Base-by-base conservation (phyloP, 1,284 basidiomycete genomes). In the Hypsizygus ulmarius region DNA sequence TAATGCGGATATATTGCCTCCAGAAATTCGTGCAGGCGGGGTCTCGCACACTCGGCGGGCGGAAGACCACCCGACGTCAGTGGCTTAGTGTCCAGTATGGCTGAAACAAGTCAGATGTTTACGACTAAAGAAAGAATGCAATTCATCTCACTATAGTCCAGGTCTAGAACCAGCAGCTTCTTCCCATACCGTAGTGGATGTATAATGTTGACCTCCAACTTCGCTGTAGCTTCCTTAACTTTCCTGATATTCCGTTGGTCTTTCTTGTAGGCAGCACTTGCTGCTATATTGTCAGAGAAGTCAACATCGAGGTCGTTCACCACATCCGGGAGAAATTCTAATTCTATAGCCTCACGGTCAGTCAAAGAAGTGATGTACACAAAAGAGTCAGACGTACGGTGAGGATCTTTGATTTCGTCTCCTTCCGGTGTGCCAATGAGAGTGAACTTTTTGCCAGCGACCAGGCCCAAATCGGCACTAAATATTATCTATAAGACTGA, bases 381-480 rank as follows among this genome's bases (percentile, higher is more conserved):
- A 35, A 38, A 10, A 33, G 45, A 7, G 51, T 44, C 18, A 18
- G 28, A 63, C 71, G 45, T 32, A 74, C 73, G 62, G 12, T 78
- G 77, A 16, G 85, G 84, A 63, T 93, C 90, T 59, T 88, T 89
- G 64, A 93, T 83, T 60, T 90, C 88, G 53, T 87, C 76, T 29
- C 89, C 89, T 65, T 90, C 79, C 0, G 88, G 87, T 6, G 90
- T 93, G 11, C 91, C 90, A 16, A 94, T 73, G 28, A 93, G 71
- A 9, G 81, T 86, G 61, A 93, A 93, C 60, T 87, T 90, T 71
- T 84, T 86, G 41, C 78, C 80, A 28, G 71, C 61, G 0, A 68
- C 54, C 11, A 87, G 69, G 46, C 78, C 78, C 43, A 92, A 68
- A 48, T 87, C 81, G 12, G 74, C 70, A 35, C 83, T 85, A 51